Conservation (phyloP, 345 rosid genomes). For the Euphorbia pulcherrima region DNA sequence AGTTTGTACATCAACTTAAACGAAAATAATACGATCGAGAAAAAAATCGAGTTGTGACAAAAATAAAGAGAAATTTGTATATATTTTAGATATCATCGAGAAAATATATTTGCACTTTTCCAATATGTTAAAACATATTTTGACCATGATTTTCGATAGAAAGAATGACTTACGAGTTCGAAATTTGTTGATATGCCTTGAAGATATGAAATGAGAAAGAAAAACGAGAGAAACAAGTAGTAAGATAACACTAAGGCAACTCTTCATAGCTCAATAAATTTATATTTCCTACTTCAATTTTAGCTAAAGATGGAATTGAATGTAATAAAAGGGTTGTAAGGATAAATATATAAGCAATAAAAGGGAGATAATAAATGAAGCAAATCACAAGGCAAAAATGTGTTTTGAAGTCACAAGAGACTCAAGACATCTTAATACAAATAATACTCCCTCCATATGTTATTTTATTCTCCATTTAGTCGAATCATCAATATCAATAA, state of each 20-base stretch:
- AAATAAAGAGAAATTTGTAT: no score
- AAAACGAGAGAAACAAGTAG: conserved; percentile 31
- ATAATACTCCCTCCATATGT: no score
- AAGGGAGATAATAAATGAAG: conserved; percentile 44
- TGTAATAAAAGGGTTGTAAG: background rate
- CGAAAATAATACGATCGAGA: no score
- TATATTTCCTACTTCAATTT: background rate
- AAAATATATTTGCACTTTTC: no score
- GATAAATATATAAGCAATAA: conserved; percentile 18
- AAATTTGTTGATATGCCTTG: conserved; percentile 33
- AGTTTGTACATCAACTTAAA: no score
- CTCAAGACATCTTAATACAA: conserved; percentile 8
- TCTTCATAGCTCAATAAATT: conserved; percentile 32
- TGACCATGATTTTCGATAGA: background rate
- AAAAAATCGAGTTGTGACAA: background rate
- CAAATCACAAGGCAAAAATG: conserved; percentile 57
- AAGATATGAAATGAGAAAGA: conserved; percentile 27
- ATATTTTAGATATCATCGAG: no score
- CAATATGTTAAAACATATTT: no score
- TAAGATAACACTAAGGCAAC: conserved; percentile 24
- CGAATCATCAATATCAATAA: no score
- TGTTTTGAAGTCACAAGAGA: conserved; percentile 34
- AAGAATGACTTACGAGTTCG: conserved; percentile 28
- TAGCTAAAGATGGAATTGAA: background rate
- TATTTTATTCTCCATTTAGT: no score